phyloP scores from a whole-genome alignment of 257 asterid genomes.

The Solanum medicagineum region DNA sequence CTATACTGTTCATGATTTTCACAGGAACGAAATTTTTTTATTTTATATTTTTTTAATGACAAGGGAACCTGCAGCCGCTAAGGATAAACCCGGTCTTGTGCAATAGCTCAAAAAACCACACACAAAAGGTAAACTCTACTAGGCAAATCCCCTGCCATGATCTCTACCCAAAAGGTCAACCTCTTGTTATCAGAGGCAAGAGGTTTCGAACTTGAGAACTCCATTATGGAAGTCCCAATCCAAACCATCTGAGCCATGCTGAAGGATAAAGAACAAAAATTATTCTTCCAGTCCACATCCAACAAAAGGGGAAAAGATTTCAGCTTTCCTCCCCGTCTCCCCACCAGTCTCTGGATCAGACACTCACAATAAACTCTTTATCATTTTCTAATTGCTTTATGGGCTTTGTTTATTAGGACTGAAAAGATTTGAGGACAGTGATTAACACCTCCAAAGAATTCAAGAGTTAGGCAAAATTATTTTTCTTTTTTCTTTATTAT shows the following conservation, averaged over 20 bases:
- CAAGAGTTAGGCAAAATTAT: neutral
- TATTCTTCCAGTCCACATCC: neutral
- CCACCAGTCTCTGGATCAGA: neutral
- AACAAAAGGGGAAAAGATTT: neutral
- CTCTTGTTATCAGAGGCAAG: too few species aligned
- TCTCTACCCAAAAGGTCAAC: too few species aligned
- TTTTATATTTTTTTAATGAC: too few species aligned
- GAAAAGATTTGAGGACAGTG: neutral
- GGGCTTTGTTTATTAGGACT: neutral
- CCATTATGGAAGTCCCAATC: too few species aligned
- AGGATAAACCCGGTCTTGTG: too few species aligned
- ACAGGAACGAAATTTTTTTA: neutral
- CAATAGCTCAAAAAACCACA: too few species aligned
- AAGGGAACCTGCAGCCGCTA: too few species aligned
- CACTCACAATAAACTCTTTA: neutral
- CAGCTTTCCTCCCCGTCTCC: neutral
- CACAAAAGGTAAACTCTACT: too few species aligned
- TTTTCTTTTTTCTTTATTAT: neutral
- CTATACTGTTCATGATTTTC: neutral
- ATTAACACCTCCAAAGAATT: neutral
- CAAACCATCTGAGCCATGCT: too few species aligned
- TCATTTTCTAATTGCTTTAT: neutral
- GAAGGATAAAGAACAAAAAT: neutral
- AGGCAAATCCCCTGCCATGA: too few species aligned
- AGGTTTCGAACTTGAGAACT: too few species aligned